Percentiles rank a stretch among this genome's conserved stretches.
phyloP scores from a whole-genome alignment of 1,284 basidiomycete genomes.

The Microbotryum silenes-acaulis region DNA sequence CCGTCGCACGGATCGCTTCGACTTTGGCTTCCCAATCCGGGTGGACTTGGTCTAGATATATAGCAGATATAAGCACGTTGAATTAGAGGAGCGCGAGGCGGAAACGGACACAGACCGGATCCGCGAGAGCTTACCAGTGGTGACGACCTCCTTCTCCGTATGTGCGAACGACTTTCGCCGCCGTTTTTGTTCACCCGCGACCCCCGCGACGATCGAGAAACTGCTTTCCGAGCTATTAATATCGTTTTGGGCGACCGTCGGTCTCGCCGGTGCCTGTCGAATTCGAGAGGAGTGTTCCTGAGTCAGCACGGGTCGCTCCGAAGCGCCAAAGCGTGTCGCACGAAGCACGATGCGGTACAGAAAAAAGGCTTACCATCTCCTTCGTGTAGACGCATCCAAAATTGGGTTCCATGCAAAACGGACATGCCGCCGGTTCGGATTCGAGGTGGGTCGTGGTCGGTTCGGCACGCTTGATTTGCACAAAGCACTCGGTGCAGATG shows the following conservation, averaged over 20 bases:
- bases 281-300: background rate
- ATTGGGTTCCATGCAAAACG: slow-evolving; percentile 93
- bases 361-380: slow-evolving; percentile 49
- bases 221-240: slow-evolving; percentile 3
- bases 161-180: slow-evolving; percentile 45
- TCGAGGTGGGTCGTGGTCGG: slow-evolving; percentile 79
- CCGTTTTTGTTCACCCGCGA: slow-evolving; percentile 24
- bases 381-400: slow-evolving; percentile 89
- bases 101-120: background rate
- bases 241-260: background rate
- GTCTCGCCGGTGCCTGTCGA: slow-evolving; percentile 7
- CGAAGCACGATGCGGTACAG: background rate
- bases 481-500: slow-evolving; percentile 98
- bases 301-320: background rate
- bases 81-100: background rate
- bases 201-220: slow-evolving; percentile 1
- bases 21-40: slow-evolving; percentile 93
- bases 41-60: slow-evolving; percentile 67
- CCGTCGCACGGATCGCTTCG: slow-evolving; percentile 76
- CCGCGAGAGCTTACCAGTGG: slow-evolving; percentile 57
- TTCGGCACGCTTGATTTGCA: slow-evolving; percentile 94
- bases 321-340: background rate
- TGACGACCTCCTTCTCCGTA: slow-evolving; percentile 65
- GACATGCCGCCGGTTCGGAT: slow-evolving; percentile 89
- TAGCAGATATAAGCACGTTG: too few species aligned